Conservation (phyloP, 495 filamentous ascomycete genomes). For the Aspergillus cristatus region DNA sequence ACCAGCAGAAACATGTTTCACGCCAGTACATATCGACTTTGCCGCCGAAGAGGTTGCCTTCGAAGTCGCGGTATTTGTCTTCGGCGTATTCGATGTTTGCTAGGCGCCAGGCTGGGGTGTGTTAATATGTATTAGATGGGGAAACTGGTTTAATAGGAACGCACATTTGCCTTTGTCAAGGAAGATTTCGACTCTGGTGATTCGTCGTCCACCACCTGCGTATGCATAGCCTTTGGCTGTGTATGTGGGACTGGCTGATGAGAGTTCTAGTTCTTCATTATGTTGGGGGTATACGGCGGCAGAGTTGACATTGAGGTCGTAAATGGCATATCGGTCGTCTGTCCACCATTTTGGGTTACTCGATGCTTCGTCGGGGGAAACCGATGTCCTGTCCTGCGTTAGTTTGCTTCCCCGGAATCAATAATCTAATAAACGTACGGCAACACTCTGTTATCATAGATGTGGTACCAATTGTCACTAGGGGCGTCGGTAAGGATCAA, state of each 20-base stretch:
- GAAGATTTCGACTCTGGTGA: conserved; percentile 78
- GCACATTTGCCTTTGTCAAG: conserved; percentile 67
- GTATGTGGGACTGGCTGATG: conserved; percentile 45
- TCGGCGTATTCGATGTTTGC: conserved; percentile 77
- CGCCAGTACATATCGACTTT: conserved; percentile 73
- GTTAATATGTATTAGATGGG: too few species aligned
- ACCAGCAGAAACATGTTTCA: conserved; percentile 86
- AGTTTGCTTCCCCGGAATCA: background rate
- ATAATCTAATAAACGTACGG: conserved; percentile 38
- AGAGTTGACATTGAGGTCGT: conserved; percentile 85
- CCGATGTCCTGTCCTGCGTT: conserved; percentile 49
- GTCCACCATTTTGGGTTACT: conserved; percentile 72
- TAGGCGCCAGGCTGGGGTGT: conserved; percentile 58
- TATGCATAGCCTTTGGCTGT: conserved; percentile 79
- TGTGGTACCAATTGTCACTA: conserved; percentile 95
- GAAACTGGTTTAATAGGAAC: background rate
- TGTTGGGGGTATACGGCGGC: conserved; percentile 76
- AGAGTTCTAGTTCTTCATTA: conserved; percentile 57
- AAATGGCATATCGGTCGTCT: conserved; percentile 92
- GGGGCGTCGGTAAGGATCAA: conserved; percentile 70
- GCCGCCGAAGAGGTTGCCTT: conserved; percentile 65
- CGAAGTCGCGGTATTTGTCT: conserved; percentile 69
- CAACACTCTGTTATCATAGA: conserved; percentile 87
- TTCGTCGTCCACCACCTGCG: conserved; percentile 74
- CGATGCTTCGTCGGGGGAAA: conserved; percentile 73